Percentiles rank a stretch among this genome's conserved stretches.
phyloP scores from a whole-genome alignment of 2,329 filamentous ascomycete species.

The Fusarium pseudograminearum region DNA sequence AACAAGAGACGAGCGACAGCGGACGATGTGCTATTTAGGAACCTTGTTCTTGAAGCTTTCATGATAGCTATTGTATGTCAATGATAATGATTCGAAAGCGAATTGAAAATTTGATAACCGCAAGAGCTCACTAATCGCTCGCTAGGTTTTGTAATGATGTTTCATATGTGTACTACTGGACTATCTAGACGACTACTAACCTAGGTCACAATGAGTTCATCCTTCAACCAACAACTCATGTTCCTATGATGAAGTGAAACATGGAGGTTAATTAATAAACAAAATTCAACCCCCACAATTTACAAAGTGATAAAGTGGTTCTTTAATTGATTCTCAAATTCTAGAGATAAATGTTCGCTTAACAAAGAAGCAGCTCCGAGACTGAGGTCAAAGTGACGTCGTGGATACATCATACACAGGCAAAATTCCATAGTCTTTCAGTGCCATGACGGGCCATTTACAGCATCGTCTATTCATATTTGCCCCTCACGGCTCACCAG shows the following conservation, averaged over 20 bases:
- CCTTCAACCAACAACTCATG: background rate
- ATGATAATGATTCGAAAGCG: slow-evolving; percentile 25
- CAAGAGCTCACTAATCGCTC: background rate
- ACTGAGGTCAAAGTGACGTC: slow-evolving; percentile 25
- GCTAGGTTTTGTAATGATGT: background rate
- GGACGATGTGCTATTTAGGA: background rate
- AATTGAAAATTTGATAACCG: background rate
- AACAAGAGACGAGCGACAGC: slow-evolving; percentile 12
- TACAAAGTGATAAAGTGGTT: background rate
- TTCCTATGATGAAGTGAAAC: background rate
- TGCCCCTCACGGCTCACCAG: background rate
- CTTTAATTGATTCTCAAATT: background rate
- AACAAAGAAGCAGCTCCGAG: background rate
- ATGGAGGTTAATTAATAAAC: background rate
- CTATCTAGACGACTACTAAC: no score
- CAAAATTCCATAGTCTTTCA: slow-evolving; percentile 14
- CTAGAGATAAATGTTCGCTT: slow-evolving; percentile 1
- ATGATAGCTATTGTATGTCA: slow-evolving; percentile 24
- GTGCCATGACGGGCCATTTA: background rate
- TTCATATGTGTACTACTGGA: background rate
- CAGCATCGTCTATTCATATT: background rate
- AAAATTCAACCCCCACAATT: background rate
- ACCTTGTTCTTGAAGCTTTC: slow-evolving; percentile 18
- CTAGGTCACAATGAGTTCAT: background rate
- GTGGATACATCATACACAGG: slow-evolving; percentile 20